These are phyloP conservation scores for Rosa multiflora DNA, from an alignment of 306 rosid genomes.

Conservation along the genomic window DNA sequence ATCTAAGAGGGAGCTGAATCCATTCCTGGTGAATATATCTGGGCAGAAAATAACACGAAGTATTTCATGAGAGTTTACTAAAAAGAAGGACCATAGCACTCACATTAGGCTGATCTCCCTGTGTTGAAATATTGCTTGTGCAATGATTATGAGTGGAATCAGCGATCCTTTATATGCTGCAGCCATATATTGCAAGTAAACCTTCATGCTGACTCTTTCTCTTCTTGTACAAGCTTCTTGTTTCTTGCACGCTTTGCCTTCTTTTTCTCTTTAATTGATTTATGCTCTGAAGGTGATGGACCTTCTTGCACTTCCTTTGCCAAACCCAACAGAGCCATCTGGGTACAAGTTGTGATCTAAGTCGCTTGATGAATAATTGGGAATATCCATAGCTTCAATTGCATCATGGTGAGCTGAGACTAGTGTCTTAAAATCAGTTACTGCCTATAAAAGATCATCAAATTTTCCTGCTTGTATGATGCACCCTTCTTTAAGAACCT, in stretches of 20 bases:
- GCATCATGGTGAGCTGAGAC: constrained; percentile 98
- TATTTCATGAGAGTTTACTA: too few relatives aligned
- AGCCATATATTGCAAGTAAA: constrained; percentile 94
- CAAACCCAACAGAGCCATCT: constrained; percentile 44
- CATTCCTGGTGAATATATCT: too few relatives aligned
- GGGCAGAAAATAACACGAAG: too few relatives aligned
- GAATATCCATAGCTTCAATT: constrained; percentile 98
- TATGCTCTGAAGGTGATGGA: constrained; percentile 63
- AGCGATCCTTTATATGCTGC: constrained; percentile 24
- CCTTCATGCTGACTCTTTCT: constrained; percentile 99
- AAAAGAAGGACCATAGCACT: too few relatives aligned
- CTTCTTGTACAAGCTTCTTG: constrained; percentile 97
- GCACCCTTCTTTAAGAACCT: constrained; percentile 92
- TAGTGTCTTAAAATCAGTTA: constrained; percentile 88
- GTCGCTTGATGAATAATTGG: constrained; percentile 82
- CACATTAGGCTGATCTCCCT: too few relatives aligned
- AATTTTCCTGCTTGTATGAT: constrained; percentile 94
- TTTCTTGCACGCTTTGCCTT: constrained; percentile 79
- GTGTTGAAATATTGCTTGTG: too few relatives aligned
- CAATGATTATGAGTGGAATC: too few relatives aligned
- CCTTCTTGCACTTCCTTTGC: constrained; percentile 90
- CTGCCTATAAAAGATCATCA: constrained; percentile 94
- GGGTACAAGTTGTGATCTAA: constrained; percentile 67
- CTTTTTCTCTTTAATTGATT: constrained; percentile 85
- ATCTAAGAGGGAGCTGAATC: too few relatives aligned